Conservation (phyloP, 306 rosid genomes). For the Hylodesmum podocarpum region DNA sequence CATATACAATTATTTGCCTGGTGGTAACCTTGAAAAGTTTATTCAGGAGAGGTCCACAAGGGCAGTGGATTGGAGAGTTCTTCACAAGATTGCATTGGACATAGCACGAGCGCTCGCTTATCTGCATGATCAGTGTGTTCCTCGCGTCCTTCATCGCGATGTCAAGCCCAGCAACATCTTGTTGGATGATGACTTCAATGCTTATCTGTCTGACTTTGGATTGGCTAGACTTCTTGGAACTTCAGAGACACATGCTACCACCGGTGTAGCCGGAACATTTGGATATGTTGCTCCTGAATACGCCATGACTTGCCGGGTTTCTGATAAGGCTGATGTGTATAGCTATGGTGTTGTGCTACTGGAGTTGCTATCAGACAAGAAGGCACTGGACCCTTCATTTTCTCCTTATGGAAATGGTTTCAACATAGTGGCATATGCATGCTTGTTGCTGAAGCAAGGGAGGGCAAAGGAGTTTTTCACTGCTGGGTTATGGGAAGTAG, state of each 20-base stretch:
- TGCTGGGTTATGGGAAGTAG: conserved; percentile 83
- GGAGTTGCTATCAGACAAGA: conserved; percentile 90
- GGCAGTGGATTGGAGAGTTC: conserved; percentile 87
- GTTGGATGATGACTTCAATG: conserved; percentile 82
- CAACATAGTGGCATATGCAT: conserved; percentile 90
- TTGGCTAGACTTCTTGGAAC: conserved; percentile 93
- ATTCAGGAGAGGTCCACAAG: conserved; percentile 91
- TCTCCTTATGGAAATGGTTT: conserved; percentile 86
- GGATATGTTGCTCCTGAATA: conserved; percentile 97
- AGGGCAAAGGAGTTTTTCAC: conserved; percentile 83
- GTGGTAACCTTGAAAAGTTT: conserved; percentile 88
- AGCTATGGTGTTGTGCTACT: conserved; percentile 98
- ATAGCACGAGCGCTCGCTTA: conserved; percentile 89
- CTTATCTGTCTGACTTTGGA: conserved; percentile 91
- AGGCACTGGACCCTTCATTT: conserved; percentile 90
- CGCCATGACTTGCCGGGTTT: conserved; percentile 97
- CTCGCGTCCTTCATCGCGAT: conserved; percentile 91
- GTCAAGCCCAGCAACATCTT: conserved; percentile 95
- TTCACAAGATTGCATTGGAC: conserved; percentile 93
- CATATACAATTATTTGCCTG: conserved; percentile 79
- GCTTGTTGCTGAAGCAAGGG: conserved; percentile 86
- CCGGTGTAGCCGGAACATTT: conserved; percentile 97
- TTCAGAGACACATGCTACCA: conserved; percentile 96
- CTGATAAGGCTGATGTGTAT: conserved; percentile 93
- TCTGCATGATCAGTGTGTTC: conserved; percentile 88